Conservation (phyloP, 225 moss, liverwort and hornwort species). For the Marchantia paleacea region DNA sequence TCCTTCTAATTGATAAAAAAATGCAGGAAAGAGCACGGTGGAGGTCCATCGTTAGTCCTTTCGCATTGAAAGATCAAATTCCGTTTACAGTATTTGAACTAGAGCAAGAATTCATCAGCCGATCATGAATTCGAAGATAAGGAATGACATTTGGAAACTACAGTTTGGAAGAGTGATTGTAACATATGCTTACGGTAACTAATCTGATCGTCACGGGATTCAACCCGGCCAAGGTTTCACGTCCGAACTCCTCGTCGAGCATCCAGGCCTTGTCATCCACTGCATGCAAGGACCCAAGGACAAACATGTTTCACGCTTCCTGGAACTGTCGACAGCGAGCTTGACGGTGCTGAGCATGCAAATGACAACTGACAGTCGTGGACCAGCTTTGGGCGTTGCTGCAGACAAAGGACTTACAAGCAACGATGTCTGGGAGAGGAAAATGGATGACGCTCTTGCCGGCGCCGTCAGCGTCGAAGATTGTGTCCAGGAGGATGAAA, state of each 20-base stretch:
- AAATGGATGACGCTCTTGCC: slow-evolving; percentile 6
- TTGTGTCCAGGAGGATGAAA: slow-evolving; percentile 2
- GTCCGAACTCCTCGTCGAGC: slow-evolving; percentile 26
- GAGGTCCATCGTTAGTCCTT: no score
- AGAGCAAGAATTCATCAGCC: no score
- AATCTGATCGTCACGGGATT: slow-evolving; percentile 4
- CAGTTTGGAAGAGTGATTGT: no score
- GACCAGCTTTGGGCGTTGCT: neutral
- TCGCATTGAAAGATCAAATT: neutral
- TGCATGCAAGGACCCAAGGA: neutral
- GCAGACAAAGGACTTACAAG: neutral
- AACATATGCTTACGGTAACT: neutral
- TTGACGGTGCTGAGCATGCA: neutral
- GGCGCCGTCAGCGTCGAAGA: slow-evolving; percentile 7
- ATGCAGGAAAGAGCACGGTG: no score
- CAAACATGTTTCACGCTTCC: neutral
- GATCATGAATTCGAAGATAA: neutral
- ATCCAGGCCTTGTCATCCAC: neutral
- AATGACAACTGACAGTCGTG: neutral
- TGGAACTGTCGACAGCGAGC: neutral
- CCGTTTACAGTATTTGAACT: neutral
- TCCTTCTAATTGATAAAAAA: no score
- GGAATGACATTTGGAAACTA: neutral
- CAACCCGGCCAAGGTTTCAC: slow-evolving; percentile 16
- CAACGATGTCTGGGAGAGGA: slow-evolving; percentile 7